These are phyloP conservation scores for Penicillium sp. DNA, from an alignment of 2,329 filamentous ascomycete species.

Conservation along the genomic window DNA sequence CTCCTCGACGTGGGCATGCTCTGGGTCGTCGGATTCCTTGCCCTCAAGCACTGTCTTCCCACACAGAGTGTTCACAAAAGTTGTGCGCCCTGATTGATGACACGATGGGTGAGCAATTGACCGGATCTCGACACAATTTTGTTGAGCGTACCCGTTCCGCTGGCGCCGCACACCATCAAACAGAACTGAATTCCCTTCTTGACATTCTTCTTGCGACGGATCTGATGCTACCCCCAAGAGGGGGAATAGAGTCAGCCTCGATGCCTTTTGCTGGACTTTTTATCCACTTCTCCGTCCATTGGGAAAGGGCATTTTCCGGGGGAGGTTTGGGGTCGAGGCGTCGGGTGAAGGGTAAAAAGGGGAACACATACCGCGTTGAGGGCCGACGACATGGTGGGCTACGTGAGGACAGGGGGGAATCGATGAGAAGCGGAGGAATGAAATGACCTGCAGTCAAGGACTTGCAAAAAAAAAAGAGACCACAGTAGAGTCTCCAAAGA, in stretches of 20 bases:
- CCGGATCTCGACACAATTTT: conserved; percentile 4
- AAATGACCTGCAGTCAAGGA: conserved; percentile 19
- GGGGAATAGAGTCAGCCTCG: conserved; percentile 18
- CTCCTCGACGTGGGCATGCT: conserved; percentile 85
- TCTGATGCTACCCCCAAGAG: conserved; percentile 64
- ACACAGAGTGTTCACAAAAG: conserved; percentile 99
- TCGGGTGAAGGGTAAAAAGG: conserved; percentile 24
- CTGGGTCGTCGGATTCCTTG: conserved; percentile 89
- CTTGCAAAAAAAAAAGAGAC: conserved; percentile 16
- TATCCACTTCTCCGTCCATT: neutral
- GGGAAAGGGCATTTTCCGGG: neutral
- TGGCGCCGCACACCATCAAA: conserved; percentile 99
- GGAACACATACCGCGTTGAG: conserved; percentile 47
- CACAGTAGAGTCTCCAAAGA: conserved; percentile 26
- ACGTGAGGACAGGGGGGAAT: conserved; percentile 16
- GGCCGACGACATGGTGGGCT: conserved; percentile 48
- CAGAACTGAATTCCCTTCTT: conserved; percentile 99
- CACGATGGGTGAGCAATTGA: conserved; percentile 14
- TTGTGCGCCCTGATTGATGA: conserved; percentile 69
- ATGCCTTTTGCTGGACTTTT: conserved; percentile 8
- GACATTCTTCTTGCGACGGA: conserved; percentile 99
- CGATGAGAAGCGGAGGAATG: conserved; percentile 13
- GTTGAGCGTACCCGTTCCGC: conserved; percentile 71
- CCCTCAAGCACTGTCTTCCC: conserved; percentile 84
- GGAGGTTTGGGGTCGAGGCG: conserved; percentile 15